Conservation (phyloP, 805 yeast species). For the Soucietia sequanensis region DNA sequence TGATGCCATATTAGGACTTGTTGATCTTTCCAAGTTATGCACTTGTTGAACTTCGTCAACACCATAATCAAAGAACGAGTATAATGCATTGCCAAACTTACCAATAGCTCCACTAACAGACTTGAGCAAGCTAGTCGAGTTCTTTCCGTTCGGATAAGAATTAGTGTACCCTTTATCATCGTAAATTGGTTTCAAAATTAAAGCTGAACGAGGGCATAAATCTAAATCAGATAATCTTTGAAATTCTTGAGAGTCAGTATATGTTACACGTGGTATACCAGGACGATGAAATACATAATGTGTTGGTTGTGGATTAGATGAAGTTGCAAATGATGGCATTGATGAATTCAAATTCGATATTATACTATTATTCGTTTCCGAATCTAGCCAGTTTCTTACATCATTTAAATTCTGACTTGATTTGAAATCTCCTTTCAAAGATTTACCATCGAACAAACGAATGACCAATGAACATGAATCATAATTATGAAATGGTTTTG, state of each 20-base stretch:
- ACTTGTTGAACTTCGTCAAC: conserved; percentile 31
- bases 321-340: conserved; percentile 52
- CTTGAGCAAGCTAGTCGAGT: conserved; percentile 5
- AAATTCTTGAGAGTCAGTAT: conserved; percentile 50
- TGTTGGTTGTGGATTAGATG: conserved; percentile 58
- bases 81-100: conserved; percentile 28
- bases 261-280: conserved; percentile 48
- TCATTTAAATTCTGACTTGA: conserved; percentile 46
- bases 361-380: conserved; percentile 33
- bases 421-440: conserved; percentile 51
- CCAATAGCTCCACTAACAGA: conserved; percentile 8
- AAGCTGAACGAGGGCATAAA: conserved; percentile 69
- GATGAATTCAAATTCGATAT: conserved; percentile 41
- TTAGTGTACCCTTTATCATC: conserved; percentile 15
- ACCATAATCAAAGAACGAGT: conserved; percentile 43
- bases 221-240: conserved; percentile 51
- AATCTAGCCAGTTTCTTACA: conserved; percentile 63
- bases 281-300: conserved; percentile 38
- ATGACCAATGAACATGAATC: conserved; percentile 49
- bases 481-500: neutral
- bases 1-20: too few relatives aligned
- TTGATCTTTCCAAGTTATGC: too few relatives aligned
- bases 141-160: conserved; percentile 9
- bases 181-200: conserved; percentile 65
- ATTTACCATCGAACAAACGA: conserved; percentile 65